Conservation (phyloP, 2,329 filamentous ascomycete genomes). For the Didymellaceae sp. region DNA sequence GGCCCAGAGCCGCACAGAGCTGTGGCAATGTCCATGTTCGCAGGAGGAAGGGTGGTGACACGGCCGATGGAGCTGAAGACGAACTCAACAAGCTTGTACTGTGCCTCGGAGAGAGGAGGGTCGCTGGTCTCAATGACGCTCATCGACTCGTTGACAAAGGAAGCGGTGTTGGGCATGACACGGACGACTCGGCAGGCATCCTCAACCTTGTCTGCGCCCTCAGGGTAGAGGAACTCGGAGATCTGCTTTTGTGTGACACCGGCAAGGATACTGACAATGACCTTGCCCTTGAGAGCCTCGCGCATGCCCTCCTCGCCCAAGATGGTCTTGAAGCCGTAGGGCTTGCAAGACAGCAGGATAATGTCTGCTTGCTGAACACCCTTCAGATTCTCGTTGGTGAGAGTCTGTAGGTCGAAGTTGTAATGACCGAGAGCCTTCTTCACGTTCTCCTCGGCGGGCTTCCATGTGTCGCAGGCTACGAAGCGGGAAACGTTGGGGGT, state of each 20-base stretch:
- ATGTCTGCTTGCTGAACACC: conserved; percentile 74
- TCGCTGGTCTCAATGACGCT: conserved; percentile 71
- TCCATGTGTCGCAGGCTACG: conserved; percentile 78
- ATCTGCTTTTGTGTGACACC: conserved; percentile 76
- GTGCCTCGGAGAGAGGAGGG: conserved; percentile 63
- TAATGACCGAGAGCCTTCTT: conserved; percentile 69
- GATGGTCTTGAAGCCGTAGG: conserved; percentile 73
- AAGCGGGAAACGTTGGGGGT: conserved; percentile 68
- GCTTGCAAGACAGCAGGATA: conserved; percentile 81
- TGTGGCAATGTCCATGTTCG: conserved; percentile 74
- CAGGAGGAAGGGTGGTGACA: conserved; percentile 70
- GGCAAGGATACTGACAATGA: conserved; percentile 81
- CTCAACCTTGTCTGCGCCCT: conserved; percentile 53
- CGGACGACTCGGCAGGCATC: conserved; percentile 70
- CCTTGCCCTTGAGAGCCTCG: conserved; percentile 76
- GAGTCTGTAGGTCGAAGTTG: conserved; percentile 66
- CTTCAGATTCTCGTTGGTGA: conserved; percentile 74
- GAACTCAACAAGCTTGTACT: conserved; percentile 69
- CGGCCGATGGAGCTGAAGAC: conserved; percentile 78
- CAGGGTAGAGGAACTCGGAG: conserved; percentile 65
- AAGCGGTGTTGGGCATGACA: conserved; percentile 86
- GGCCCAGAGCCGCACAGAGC: conserved; percentile 77
- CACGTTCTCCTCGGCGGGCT: conserved; percentile 73
- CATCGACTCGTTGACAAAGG: conserved; percentile 80
- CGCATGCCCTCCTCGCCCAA: conserved; percentile 71